Conservation (phyloP, 2,329 filamentous ascomycete species). For the Fusarium marasasianum region DNA sequence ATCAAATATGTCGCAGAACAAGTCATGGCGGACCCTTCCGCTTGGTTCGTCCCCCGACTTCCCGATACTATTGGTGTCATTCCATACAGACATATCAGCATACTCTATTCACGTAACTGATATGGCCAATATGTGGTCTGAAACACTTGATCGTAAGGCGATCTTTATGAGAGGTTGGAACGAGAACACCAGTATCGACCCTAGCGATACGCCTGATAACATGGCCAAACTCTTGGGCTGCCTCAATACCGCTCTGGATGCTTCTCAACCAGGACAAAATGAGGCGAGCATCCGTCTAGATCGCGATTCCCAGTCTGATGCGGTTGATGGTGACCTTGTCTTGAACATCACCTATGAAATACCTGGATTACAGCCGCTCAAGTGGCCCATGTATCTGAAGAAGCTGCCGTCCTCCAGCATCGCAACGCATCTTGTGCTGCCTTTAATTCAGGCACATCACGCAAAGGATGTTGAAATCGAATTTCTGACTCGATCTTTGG, state of each 20-base stretch:
- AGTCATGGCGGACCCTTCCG: constrained; percentile 60
- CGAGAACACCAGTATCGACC: constrained; percentile 76
- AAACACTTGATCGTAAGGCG: constrained; percentile 67
- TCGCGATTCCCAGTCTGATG: constrained; percentile 45
- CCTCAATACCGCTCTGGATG: constrained; percentile 63
- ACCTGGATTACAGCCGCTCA: constrained; percentile 70
- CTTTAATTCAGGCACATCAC: constrained; percentile 60
- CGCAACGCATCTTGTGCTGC: constrained; percentile 61
- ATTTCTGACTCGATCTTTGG: constrained; percentile 54
- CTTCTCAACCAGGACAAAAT: constrained; percentile 54
- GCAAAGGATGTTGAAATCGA: constrained; percentile 52
- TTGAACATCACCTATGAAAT: constrained; percentile 69
- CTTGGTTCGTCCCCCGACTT: constrained; percentile 52
- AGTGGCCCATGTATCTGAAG: constrained; percentile 71
- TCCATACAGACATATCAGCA: constrained; percentile 60
- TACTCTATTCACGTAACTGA: constrained; percentile 77
- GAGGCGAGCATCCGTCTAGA: constrained; percentile 57
- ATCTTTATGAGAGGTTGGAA: constrained; percentile 71
- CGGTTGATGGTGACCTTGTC: constrained; percentile 54
- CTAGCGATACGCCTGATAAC: constrained; percentile 73
- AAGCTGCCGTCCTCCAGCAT: constrained; percentile 55
- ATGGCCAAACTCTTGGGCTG: constrained; percentile 73
- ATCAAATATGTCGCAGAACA: constrained; percentile 44
- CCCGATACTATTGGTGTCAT: constrained; percentile 72
- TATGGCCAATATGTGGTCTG: constrained; percentile 77